phyloP scores from a whole-genome alignment of 805 yeast genomes.

The Metschnikowia drakensbergensis region DNA sequence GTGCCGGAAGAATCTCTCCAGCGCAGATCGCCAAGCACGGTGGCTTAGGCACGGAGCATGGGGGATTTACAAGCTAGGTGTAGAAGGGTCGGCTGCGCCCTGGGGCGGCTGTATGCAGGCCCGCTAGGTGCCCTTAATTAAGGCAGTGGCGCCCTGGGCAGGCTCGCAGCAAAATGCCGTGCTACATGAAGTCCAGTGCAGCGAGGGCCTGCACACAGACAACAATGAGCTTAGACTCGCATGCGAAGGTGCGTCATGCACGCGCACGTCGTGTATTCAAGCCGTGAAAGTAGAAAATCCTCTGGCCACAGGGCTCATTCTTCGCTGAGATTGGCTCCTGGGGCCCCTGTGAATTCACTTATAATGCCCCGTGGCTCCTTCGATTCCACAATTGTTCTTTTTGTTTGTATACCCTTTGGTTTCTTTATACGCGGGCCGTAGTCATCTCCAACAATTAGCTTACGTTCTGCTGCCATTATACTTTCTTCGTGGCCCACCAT shows the following conservation, averaged over 20 bases:
- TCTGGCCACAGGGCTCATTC: conserved; percentile 3
- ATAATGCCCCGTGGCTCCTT: conserved; percentile 3
- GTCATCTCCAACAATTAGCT: neutral
- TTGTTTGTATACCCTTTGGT: conserved; percentile 1
- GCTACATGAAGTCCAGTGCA: neutral
- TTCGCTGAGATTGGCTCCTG: neutral
- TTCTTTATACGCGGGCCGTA: conserved; percentile 1
- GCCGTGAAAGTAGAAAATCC: conserved; percentile 5
- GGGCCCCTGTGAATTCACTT: neutral
- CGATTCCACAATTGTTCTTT: conserved; percentile 2
- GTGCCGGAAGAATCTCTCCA: neutral
- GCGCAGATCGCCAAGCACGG: neutral
- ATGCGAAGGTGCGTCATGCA: conserved; percentile 5
- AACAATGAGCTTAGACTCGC: conserved; percentile 7
- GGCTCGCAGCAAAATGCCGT: conserved; percentile 2
- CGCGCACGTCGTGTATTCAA: conserved; percentile 5
- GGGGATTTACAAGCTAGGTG: neutral
- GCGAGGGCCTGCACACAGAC: conserved; percentile 1
- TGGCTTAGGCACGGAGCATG: neutral
- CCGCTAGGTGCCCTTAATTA: too few relatives aligned
- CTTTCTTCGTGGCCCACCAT: neutral
- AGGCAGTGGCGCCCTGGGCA: neutral
- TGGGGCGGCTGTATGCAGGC: neutral
- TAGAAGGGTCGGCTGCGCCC: neutral
- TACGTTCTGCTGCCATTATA: neutral